Base-by-base conservation (phyloP, 2,329 filamentous ascomycete species). In the Arachnomyces sp. region DNA sequence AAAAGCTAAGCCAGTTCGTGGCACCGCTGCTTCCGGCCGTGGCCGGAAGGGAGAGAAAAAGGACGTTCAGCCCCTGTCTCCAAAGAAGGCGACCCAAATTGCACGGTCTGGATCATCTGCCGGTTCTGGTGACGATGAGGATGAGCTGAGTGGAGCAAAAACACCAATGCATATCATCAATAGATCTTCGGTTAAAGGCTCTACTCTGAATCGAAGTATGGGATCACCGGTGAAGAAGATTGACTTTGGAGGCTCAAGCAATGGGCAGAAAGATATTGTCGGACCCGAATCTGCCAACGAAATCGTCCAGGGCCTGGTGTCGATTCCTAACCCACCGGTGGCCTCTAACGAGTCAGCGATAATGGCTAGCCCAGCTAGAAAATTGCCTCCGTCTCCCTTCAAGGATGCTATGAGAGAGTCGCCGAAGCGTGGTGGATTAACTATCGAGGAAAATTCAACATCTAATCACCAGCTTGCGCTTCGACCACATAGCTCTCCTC, bases 51-150 rank as follows among this genome's bases (percentile, higher is more conserved):
- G 41, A 18, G 49, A 49, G 12, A 34, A 36, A 34, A 53, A 52
- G 21, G 44, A 49, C 13, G 51, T 25, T 25, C 21, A 67, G 42
- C 66, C 66, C 13, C 51, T 72, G 18, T 71, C 68, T 9, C 69
- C 69, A 1, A 72, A 71, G 56, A 72, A 71, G 47, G 58, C 63
- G 21, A 69, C 61, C 6, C 68, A 71, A 45, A 53, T 71, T 29
- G 59, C 66, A 13, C 71, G 66, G 44, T 56, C 58, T 2, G 48
- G 57, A 11, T 55, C 60, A 2, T 60, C 63, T 33, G 56, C 52
- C 3, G 59, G 56, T 43, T 62, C 64, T 3, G 43, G 40, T 7
- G 48, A 44, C 25, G 59, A 65, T 16, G 67, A 71, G 7, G 67
- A 69, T 46, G 67, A 70, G 43, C 52, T 68, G 28, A 57, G 53